Base-by-base conservation (phyloP, 164 flowering plant genomes). In the Magnolia officinalis region DNA sequence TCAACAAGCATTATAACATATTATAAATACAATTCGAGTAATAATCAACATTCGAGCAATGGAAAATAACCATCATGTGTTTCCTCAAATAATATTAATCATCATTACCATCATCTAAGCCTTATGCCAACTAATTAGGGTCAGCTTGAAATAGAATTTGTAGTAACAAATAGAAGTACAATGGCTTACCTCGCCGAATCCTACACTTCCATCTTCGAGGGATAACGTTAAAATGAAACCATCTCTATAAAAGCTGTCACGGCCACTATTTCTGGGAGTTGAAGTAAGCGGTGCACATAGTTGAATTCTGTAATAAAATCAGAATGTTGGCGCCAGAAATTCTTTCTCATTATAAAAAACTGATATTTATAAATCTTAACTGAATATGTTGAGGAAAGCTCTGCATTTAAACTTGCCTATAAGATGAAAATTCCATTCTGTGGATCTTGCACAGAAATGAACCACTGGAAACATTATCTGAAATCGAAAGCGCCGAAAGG, bases 181-280 rank as follows among this genome's bases (percentile, higher is more conserved):
- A 51, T 0, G 45, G 63, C 71, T 82, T 72, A 94, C 99, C 97
- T 96, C 99, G 31, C 99, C 98, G 81, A 82, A 84, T 66, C 99
- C 99, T 73, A 80, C 71, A 79, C 80, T 83, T 76, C 99, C 97
- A 86, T 90, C 95, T 67, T 90, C 90, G 70, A 96, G 91, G 82
- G 70, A 80, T 74, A 96, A 70, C 58, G 86, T 80, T 76, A 94
- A 80, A 80, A 96, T 81, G 80, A 87, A 96, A 11, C 99, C 98
- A 83, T 96, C 93, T 83, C 89, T 89, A 52, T 88, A 81, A 67
- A 85, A 82, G 45, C 19, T 69, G 29, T 83, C 51, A 45, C 74
- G 19, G 26, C 69, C 75, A 45, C 76, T 19, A 78, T 65, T 74
- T 67, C 72, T 37, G 55, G 82, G 78, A 81, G 84, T 74, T 29